These are phyloP conservation scores for Fomitopsis betulina DNA, from an alignment of 1,284 basidiomycete species.

Conservation along the genomic window DNA sequence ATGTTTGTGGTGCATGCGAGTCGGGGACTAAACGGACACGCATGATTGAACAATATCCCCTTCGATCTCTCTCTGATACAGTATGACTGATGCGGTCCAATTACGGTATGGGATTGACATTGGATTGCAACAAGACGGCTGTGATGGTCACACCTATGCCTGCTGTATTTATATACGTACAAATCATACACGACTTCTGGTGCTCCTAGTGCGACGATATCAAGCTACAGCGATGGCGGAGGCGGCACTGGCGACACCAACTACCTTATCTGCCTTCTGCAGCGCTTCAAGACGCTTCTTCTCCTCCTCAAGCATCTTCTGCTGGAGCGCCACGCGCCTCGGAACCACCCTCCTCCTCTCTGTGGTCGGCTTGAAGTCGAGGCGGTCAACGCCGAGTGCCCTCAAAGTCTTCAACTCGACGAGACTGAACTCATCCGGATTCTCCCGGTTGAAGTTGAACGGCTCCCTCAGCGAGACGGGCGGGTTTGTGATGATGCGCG, in stretches of 20 bases:
- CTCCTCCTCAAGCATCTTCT: constrained; percentile 32
- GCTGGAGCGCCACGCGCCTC: constrained; percentile 23
- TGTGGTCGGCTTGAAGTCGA: constrained; percentile 19
- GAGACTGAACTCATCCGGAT: constrained; percentile 46
- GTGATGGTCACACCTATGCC: background rate
- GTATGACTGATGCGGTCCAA: too few species aligned
- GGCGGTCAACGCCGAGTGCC: constrained; percentile 42
- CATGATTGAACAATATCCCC: too few species aligned
- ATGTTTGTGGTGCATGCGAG: too few species aligned
- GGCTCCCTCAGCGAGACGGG: constrained; percentile 49
- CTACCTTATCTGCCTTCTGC: constrained; percentile 7
- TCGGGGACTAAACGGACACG: too few species aligned
- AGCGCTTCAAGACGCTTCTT: constrained; percentile 24
- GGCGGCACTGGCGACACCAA: constrained; percentile 1
- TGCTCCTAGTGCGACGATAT: background rate
- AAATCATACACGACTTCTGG: background rate
- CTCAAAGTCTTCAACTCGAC: constrained; percentile 47
- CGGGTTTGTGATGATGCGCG: constrained; percentile 59
- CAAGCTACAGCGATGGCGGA: constrained; percentile 23
- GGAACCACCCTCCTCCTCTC: constrained; percentile 27
- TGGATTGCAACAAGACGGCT: background rate
- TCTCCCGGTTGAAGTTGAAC: constrained; percentile 45
- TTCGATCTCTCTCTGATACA: too few species aligned
- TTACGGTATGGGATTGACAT: background rate
- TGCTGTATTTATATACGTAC: too few species aligned